phyloP scores from a whole-genome alignment of 805 yeast species.

The Nakazawaea ishiwadae region DNA sequence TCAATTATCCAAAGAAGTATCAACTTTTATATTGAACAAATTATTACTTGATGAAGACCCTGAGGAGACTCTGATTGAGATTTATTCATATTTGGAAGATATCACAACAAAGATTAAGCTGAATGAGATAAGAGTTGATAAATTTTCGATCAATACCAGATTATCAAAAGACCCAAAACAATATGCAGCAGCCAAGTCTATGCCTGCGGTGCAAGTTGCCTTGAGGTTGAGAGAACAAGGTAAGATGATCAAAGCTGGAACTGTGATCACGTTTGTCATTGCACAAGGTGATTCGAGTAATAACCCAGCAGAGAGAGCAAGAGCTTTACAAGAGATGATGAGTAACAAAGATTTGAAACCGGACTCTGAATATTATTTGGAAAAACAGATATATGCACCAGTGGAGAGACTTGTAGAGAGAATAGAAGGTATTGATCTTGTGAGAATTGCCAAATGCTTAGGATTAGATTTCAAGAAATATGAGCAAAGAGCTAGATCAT shows the following conservation, averaged over 20 bases:
- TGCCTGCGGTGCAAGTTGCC: slow-evolving; percentile 87
- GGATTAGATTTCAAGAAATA: slow-evolving; percentile 73
- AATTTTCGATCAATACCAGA: slow-evolving; percentile 78
- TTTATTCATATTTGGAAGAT: slow-evolving; percentile 66
- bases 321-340: slow-evolving; percentile 72
- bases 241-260: slow-evolving; percentile 81
- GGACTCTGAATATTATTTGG: slow-evolving; percentile 76
- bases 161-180: slow-evolving; percentile 84
- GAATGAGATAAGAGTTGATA: slow-evolving; percentile 59
- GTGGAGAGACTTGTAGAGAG: slow-evolving; percentile 81
- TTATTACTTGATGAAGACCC: slow-evolving; percentile 71
- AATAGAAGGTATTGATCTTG: slow-evolving; percentile 81
- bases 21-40: slow-evolving; percentile 67
- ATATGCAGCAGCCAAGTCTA: slow-evolving; percentile 80
- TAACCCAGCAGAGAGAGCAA: slow-evolving; percentile 73
- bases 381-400: slow-evolving; percentile 87
- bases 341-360: slow-evolving; percentile 47
- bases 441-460: slow-evolving; percentile 68
- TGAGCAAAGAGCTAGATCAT: slow-evolving; percentile 38
- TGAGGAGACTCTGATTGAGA: slow-evolving; percentile 66
- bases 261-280: slow-evolving; percentile 83
- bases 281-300: slow-evolving; percentile 43
- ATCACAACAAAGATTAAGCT: slow-evolving; percentile 52
- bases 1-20: slow-evolving; percentile 85
- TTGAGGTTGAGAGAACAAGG: slow-evolving; percentile 76